These are phyloP conservation scores for Pistacia atlantica DNA, from an alignment of 345 rosid species.

Conservation along the genomic window DNA sequence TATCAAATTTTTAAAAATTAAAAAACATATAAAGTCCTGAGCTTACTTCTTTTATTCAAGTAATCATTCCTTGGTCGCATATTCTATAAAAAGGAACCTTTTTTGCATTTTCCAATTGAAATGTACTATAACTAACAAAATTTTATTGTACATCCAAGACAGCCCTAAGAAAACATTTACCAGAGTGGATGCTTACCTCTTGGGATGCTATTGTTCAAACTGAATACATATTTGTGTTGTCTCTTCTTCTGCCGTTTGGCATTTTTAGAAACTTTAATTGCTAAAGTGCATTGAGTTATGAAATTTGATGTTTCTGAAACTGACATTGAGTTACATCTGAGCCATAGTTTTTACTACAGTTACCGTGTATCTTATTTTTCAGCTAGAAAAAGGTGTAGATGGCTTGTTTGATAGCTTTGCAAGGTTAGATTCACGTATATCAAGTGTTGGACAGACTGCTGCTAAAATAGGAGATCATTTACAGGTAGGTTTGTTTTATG, in stretches of 20 bases:
- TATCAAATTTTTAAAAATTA: neutral
- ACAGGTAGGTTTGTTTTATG: constrained; percentile 55
- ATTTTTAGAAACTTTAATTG: neutral
- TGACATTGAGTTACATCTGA: constrained; percentile 8
- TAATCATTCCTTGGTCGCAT: neutral
- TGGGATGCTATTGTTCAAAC: neutral
- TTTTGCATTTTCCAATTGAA: constrained; percentile 10
- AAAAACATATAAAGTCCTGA: neutral
- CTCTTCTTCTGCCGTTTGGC: neutral
- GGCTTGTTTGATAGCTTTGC: constrained; percentile 93
- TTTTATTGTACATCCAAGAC: neutral
- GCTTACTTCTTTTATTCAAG: neutral
- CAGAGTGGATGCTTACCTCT: neutral
- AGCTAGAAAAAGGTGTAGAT: constrained; percentile 95
- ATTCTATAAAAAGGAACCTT: neutral
- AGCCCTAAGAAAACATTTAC: neutral
- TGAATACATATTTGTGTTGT: neutral
- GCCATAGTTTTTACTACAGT: neutral
- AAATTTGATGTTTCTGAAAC: constrained; percentile 14
- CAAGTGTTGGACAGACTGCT: constrained; percentile 99
- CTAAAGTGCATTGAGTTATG: neutral
- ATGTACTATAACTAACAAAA: no score
- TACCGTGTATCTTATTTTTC: constrained; percentile 22
- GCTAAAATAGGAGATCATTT: constrained; percentile 99
- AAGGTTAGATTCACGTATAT: constrained; percentile 87